A percentile compares a stretch with the other conserved stretches of the same genome.
phyloP scores from a whole-genome alignment of 352 stramenopile genomes.

The Pilasporangium apinafurcum region DNA sequence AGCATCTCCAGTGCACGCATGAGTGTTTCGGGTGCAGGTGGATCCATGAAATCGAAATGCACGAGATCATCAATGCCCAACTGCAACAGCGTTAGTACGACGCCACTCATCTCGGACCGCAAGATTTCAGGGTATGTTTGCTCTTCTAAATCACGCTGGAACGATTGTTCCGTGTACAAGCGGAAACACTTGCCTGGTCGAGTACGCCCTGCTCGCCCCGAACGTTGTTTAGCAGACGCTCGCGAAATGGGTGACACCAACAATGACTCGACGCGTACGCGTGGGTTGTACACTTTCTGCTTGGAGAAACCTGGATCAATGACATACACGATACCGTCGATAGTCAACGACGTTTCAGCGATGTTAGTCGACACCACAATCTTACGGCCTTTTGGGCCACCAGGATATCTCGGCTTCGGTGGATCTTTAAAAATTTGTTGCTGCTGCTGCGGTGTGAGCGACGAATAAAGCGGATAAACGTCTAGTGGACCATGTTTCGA shows the following conservation, averaged over 20 bases:
- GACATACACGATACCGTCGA: slow-evolving; percentile 99
- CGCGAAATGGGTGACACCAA: slow-evolving; percentile 97
- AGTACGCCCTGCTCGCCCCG: slow-evolving; percentile 90
- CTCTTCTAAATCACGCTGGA: slow-evolving; percentile 96
- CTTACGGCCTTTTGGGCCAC: slow-evolving; percentile 88
- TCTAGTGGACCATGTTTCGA: slow-evolving; percentile 93
- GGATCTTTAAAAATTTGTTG: slow-evolving; percentile 99
- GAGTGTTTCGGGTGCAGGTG: slow-evolving; percentile 96
- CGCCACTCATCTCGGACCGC: slow-evolving; percentile 92
- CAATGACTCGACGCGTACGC: slow-evolving; percentile 97
- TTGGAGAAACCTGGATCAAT: slow-evolving; percentile 99
- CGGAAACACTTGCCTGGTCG: slow-evolving; percentile 94
- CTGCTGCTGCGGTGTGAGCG: slow-evolving; percentile 97
- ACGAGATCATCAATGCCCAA: slow-evolving; percentile 99
- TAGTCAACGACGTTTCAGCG: slow-evolving; percentile 99
- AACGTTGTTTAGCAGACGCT: slow-evolving; percentile 91
- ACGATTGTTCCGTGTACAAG: slow-evolving; percentile 97
- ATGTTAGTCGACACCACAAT: slow-evolving; percentile 99
- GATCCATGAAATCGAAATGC: slow-evolving; percentile 99
- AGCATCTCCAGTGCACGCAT: slow-evolving; percentile 98
- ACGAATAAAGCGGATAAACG: slow-evolving; percentile 96
- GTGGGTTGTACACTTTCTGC: slow-evolving; percentile 99
- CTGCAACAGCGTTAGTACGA: slow-evolving; percentile 98
- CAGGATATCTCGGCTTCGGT: slow-evolving; percentile 82
- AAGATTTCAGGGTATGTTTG: slow-evolving; percentile 99